Conservation (phyloP, 179 eudicot genomes). For the Vitellaria paradoxa region DNA sequence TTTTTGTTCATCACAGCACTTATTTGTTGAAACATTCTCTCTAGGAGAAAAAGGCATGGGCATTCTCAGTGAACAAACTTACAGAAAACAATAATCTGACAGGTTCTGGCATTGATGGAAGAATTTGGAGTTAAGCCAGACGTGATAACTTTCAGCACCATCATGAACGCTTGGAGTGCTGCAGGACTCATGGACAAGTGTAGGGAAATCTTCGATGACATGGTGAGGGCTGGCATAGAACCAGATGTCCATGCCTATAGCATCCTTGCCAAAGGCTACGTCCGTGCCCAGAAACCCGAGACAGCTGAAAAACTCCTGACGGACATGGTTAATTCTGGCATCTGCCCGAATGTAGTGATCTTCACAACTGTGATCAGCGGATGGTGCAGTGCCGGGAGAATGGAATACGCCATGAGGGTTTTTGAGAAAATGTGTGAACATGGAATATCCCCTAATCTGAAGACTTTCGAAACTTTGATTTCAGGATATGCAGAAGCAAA, state of each 20-base stretch:
- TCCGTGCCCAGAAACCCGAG: conserved; percentile 51
- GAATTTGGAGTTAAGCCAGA: conserved; percentile 74
- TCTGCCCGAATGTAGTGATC: conserved; percentile 60
- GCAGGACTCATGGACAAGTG: conserved; percentile 69
- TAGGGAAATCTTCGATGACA: conserved; percentile 65
- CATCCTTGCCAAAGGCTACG: conserved; percentile 82
- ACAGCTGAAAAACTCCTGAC: conserved; percentile 63
- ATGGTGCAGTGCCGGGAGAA: conserved; percentile 61
- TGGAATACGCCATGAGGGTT: conserved; percentile 57
- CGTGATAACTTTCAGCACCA: conserved; percentile 74
- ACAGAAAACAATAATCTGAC: background rate
- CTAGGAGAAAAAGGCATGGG: background rate
- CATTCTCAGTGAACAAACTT: background rate
- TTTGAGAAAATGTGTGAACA: conserved; percentile 45
- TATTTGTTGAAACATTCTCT: background rate
- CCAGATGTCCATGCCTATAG: conserved; percentile 65
- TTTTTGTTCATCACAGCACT: background rate
- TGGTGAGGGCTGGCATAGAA: conserved; percentile 62
- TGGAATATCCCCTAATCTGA: conserved; percentile 58
- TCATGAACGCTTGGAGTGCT: conserved; percentile 80
- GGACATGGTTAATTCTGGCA: conserved; percentile 40
- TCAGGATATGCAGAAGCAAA: conserved; percentile 70
- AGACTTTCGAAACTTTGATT: conserved; percentile 70
- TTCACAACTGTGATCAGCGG: conserved; percentile 75
- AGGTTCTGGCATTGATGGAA: conserved; percentile 68